Percentiles rank a stretch among this genome's conserved stretches.
Evolutionary conservation across 805 yeast genomes (phyloP).

Genomic region (Zygotorulaspora danielsina): DNA sequence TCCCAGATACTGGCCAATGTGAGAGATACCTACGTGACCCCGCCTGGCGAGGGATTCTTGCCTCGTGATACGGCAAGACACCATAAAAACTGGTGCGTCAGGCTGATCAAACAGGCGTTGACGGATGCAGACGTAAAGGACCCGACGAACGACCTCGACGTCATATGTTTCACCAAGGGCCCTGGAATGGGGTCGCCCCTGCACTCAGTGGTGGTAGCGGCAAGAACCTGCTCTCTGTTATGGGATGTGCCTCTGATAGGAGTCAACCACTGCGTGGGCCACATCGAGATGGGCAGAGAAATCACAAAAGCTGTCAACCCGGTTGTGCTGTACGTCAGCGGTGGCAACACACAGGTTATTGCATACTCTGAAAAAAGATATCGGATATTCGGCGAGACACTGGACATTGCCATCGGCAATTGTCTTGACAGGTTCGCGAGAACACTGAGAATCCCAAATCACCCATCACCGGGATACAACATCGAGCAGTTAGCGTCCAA

Average conservation of each 20-base stretch:
- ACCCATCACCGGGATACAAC: slow-evolving; percentile 96
- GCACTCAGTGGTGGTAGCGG: slow-evolving; percentile 88
- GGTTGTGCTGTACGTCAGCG: slow-evolving; percentile 93
- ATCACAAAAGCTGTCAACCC: slow-evolving; percentile 98
- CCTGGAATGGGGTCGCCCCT: slow-evolving; percentile 99
- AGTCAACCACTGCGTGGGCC: slow-evolving; percentile 96
- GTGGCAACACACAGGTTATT: slow-evolving; percentile 97
- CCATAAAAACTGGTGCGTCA: slow-evolving; percentile 89
- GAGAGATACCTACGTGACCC: slow-evolving; percentile 91
- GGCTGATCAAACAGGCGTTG: slow-evolving; percentile 66
- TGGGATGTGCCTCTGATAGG: slow-evolving; percentile 88
- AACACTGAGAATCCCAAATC: slow-evolving; percentile 79
- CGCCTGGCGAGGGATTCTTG: slow-evolving; percentile 96
- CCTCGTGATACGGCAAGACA: slow-evolving; percentile 97
- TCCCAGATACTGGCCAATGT: slow-evolving; percentile 83
- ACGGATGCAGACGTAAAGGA: slow-evolving; percentile 51
- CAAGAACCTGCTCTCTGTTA: slow-evolving; percentile 73
- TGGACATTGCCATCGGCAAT: slow-evolving; percentile 96
- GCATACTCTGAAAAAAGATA: slow-evolving; percentile 93
- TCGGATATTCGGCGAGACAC: slow-evolving; percentile 97
- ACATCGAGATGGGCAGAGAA: slow-evolving; percentile 98
- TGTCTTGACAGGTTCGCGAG: slow-evolving; percentile 96
- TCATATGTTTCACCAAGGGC: slow-evolving; percentile 93
- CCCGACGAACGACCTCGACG: slow-evolving; percentile 53
- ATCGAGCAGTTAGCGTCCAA: slow-evolving; percentile 89